Percentiles rank a stretch among this genome's conserved stretches.
These are phyloP conservation scores for Trichophyton verrucosum DNA, from an alignment of 2,329 filamentous ascomycete genomes.

Conservation along the genomic window DNA sequence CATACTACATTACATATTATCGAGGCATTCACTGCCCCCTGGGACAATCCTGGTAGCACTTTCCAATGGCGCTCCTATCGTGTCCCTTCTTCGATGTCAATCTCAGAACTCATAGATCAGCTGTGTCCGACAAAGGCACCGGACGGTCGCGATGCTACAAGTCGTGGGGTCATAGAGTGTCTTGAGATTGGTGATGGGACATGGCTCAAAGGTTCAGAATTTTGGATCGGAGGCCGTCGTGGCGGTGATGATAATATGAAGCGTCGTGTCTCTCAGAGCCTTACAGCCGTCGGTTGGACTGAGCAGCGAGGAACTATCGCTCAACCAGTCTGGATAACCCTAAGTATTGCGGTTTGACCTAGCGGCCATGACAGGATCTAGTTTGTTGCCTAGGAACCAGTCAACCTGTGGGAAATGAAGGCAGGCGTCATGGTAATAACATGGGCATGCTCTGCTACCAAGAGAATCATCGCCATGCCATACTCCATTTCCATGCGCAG, in stretches of 20 bases:
- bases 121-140: conserved; percentile 44
- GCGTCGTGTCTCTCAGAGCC: conserved; percentile 35
- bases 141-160: conserved; percentile 13
- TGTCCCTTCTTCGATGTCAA: conserved; percentile 41
- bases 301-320: conserved; percentile 17
- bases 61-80: conserved; percentile 40
- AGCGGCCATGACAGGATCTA: too few species aligned
- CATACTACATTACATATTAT: conserved; percentile 51
- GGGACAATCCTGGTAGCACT: conserved; percentile 24
- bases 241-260: conserved; percentile 22
- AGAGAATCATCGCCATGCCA: neutral
- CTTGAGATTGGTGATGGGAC: conserved; percentile 43
- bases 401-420: too few species aligned
- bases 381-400: too few species aligned
- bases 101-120: conserved; percentile 46
- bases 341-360: neutral
- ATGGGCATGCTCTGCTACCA: neutral
- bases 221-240: conserved; percentile 32
- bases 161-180: conserved; percentile 45
- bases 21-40: conserved; percentile 28
- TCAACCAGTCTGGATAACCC: conserved; percentile 17
- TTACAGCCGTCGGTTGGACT: conserved; percentile 51
- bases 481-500: neutral
- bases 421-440: too few species aligned
- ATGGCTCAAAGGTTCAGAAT: conserved; percentile 47